Conservation (phyloP, 73 alveolate genomes). For the Paramecium octaurelia region DNA sequence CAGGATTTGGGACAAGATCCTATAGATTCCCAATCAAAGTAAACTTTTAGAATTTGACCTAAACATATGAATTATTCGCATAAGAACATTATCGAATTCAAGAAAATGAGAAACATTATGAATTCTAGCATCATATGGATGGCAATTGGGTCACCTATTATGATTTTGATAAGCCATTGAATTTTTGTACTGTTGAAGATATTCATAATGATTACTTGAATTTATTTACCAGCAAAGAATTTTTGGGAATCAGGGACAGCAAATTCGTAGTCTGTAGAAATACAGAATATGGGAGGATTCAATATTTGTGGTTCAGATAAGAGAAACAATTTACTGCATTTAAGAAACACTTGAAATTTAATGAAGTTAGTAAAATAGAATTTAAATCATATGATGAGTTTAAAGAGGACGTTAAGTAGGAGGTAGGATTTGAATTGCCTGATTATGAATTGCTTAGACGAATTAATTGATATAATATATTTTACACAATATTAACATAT, state of each 20-base stretch:
- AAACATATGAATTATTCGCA: neutral
- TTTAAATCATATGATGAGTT: neutral
- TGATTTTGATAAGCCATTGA: neutral
- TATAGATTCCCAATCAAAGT: neutral
- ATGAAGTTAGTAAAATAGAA: neutral
- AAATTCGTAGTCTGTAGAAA: neutral
- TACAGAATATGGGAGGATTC: neutral
- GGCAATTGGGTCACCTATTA: neutral
- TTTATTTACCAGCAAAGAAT: neutral
- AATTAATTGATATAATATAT: neutral
- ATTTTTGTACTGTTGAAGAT: neutral
- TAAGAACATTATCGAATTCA: neutral
- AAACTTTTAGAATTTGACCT: neutral
- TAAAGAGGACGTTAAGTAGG: neutral
- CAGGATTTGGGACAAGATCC: constrained; percentile 5
- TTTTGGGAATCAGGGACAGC: neutral
- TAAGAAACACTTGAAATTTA: neutral
- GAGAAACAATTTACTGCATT: neutral
- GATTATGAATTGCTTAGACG: neutral
- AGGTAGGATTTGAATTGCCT: neutral
- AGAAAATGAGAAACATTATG: neutral
- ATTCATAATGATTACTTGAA: neutral
- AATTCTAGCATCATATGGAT: neutral
- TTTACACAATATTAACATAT: neutral
- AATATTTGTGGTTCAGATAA: neutral